Base-by-base conservation (phyloP, 2,329 filamentous ascomycete genomes). In the Dichotomopilus funicola region DNA sequence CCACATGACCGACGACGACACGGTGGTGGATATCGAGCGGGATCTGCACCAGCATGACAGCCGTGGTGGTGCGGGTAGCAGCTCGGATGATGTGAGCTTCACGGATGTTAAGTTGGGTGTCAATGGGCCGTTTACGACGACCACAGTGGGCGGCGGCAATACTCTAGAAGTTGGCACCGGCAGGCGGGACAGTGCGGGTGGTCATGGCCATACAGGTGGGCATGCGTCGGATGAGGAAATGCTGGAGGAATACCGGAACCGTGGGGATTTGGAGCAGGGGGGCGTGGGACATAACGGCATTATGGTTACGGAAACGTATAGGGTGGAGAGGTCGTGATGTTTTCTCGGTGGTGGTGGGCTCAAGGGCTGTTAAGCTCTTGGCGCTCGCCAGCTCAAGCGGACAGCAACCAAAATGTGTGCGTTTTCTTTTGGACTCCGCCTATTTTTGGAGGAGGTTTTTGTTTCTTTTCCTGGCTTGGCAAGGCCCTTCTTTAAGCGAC, bases 151-250 rank as follows among this genome's bases (percentile, higher is more conserved):
- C 3, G 35, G 51, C 11, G 19, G 19, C 3, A 27, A 27, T 3
- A 27, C 2, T 27, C 19, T 27, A 27, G 19, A 27, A 27, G 19
- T 27, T 3, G 19, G 19, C 19, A 27, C 19, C 19, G 55, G 46
- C 12, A 43, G 44, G 10, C 10, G 27, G 31, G 11, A 31, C 6
- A 13, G 37, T 11, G 37, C 5, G n/a, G 38, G 31, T 27, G 33
- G n/a, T 27, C 19, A 27, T 27, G 19, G 19, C 19, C 19, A 27
- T 3, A 27, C 19, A 7, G 49, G 40, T 1, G 27, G n/a, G 4
- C 49, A 54, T 6, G 31, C 48, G 35, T 59, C 51, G 11, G 45
- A 57, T 11, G 55, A 55, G 45, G 55, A 55, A n/a, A 53, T 57
- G 2, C 27, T 59, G 36, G 53, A 33, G 8, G 44, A 59, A 5